These are phyloP conservation scores for Hypomyces perniciosus DNA, from an alignment of 2,329 filamentous ascomycete genomes.

Conservation along the genomic window DNA sequence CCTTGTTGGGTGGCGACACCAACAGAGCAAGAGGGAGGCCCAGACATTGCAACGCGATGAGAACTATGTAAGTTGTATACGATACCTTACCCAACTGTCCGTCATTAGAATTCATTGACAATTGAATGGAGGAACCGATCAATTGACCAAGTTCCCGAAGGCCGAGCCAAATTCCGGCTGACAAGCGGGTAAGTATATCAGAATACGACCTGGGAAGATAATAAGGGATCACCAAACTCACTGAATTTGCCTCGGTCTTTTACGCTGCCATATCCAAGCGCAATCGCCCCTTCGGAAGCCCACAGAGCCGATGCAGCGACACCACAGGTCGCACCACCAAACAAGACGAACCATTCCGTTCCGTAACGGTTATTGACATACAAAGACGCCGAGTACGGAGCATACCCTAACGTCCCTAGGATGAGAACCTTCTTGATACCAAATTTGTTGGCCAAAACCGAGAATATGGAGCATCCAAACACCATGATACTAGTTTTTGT, in stretches of 20 bases:
- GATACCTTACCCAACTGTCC: constrained; percentile 20
- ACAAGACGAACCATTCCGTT: constrained; percentile 45
- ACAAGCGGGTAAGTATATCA: background rate
- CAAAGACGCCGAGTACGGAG: constrained; percentile 40
- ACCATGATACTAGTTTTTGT: constrained; percentile 14
- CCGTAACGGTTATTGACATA: constrained; percentile 46
- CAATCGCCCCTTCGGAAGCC: constrained; percentile 44
- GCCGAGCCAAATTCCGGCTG: constrained; percentile 38
- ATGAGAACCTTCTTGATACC: constrained; percentile 40
- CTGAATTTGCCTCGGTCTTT: background rate
- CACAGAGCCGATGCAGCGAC: constrained; percentile 45
- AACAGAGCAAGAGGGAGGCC: constrained; percentile 21
- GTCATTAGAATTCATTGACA: constrained; percentile 34
- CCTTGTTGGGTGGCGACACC: constrained; percentile 24
- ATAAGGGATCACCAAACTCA: background rate
- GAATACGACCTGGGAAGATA: background rate
- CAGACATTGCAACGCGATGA: constrained; percentile 24
- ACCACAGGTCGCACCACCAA: constrained; percentile 43
- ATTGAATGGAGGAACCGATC: constrained; percentile 39
- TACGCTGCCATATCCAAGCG: constrained; percentile 33
- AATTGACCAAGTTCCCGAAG: constrained; percentile 45
- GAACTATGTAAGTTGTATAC: constrained; percentile 23
- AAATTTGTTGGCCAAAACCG: constrained; percentile 36
- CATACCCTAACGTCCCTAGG: constrained; percentile 41
- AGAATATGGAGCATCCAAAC: constrained; percentile 37